These are phyloP conservation scores for Boletus semigastroideus DNA, from an alignment of 1,284 basidiomycete species.

Conservation along the genomic window DNA sequence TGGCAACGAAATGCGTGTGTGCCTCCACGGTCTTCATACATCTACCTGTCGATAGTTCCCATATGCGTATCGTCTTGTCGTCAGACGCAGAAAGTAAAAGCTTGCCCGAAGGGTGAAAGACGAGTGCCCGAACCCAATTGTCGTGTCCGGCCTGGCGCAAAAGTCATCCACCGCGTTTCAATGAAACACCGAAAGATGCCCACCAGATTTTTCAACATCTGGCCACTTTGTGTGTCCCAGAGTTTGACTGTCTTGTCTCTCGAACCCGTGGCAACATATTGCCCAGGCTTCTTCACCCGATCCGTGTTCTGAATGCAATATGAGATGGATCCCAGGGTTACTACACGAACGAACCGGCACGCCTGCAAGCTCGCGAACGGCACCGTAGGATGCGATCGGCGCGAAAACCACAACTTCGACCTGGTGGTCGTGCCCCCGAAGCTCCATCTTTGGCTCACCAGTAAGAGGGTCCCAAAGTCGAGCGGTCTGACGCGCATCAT, in stretches of 20 bases:
- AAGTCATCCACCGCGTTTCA: constrained; percentile 11
- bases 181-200: constrained; percentile 11
- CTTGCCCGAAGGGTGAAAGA: constrained; percentile 86
- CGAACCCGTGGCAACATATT: constrained; percentile 79
- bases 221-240: constrained; percentile 83
- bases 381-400: constrained; percentile 69
- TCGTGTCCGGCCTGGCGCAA: constrained; percentile 65
- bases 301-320: constrained; percentile 41
- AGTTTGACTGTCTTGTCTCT: constrained; percentile 87
- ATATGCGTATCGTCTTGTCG: constrained; percentile 87
- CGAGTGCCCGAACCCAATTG: constrained; percentile 82
- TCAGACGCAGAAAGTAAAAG: constrained; percentile 85
- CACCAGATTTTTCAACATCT: constrained; percentile 64
- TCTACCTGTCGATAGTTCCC: constrained; percentile 82
- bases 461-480: constrained; percentile 77
- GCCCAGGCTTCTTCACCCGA: constrained; percentile 45
- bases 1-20: constrained; percentile 83
- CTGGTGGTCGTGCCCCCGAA: constrained; percentile 87
- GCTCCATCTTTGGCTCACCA: constrained; percentile 78
- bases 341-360: constrained; percentile 48
- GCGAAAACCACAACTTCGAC: constrained; percentile 85
- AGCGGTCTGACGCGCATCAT: constrained; percentile 57
- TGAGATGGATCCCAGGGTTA: constrained; percentile 6
- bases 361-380: constrained; percentile 77
- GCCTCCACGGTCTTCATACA: constrained; percentile 84